Percentiles rank a stretch among this genome's conserved stretches.
phyloP scores from a whole-genome alignment of 1,284 basidiomycete species.

The Cutaneotrichosporon sp. region DNA sequence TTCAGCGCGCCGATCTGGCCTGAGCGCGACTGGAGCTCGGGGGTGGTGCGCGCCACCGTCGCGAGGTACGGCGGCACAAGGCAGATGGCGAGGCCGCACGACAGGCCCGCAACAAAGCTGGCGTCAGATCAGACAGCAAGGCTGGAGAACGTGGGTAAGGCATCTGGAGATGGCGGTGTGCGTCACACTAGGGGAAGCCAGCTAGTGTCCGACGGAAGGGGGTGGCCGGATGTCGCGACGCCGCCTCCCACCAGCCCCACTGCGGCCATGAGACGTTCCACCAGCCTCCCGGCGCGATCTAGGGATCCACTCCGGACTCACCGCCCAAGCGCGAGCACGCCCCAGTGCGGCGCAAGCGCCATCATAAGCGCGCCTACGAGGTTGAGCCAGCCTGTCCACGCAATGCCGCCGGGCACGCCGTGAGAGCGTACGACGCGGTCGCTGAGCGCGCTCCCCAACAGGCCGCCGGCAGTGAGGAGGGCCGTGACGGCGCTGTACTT shows the following conservation, averaged over 20 bases:
- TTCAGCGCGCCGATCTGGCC: conserved; percentile 70
- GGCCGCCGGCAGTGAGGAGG: conserved; percentile 83
- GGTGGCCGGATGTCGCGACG: too few species aligned
- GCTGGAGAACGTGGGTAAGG: background rate
- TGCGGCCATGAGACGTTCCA: background rate
- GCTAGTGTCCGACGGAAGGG: background rate
- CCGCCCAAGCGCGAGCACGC: conserved; percentile 54
- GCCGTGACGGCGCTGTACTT: conserved; percentile 79
- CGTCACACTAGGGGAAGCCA: background rate
- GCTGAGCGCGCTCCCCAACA: conserved; percentile 72
- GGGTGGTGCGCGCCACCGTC: conserved; percentile 68
- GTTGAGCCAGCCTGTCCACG: conserved; percentile 62
- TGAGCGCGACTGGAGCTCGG: conserved; percentile 28
- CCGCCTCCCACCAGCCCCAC: background rate
- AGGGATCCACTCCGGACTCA: too few species aligned
- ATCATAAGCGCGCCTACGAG: conserved; percentile 66
- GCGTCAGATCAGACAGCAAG: background rate
- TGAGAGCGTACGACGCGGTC: conserved; percentile 67
- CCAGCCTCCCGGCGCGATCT: too few species aligned
- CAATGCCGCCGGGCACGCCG: conserved; percentile 56
- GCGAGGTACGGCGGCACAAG: conserved; percentile 83
- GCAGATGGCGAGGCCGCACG: conserved; percentile 79
- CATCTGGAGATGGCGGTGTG: too few species aligned
- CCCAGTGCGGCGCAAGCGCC: conserved; percentile 63
- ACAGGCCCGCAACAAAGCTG: conserved; percentile 75